Evolutionary conservation across 1,284 basidiomycete genomes (phyloP).

Genomic region (Malassezia restricta): DNA sequence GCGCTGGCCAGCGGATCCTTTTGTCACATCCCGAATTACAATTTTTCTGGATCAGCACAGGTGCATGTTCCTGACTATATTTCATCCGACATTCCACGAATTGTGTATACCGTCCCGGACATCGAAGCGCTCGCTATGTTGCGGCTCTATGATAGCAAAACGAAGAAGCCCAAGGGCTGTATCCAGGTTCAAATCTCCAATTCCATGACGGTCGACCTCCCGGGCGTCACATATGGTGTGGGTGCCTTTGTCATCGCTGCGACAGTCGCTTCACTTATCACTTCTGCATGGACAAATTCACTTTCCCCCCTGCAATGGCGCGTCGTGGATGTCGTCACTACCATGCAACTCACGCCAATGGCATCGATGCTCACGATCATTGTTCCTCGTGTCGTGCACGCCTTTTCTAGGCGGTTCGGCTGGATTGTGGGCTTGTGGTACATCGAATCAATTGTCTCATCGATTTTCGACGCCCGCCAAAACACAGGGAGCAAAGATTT

Average conservation of each 20-base stretch:
- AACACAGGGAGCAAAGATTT: slow-evolving; percentile 63
- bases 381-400: slow-evolving; percentile 68
- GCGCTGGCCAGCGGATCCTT: slow-evolving; percentile 26
- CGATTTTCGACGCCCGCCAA: slow-evolving; percentile 68
- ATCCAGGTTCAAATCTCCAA: slow-evolving; percentile 83
- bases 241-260: slow-evolving; percentile 60
- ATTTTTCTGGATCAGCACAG: slow-evolving; percentile 54
- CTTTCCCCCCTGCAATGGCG: slow-evolving; percentile 49
- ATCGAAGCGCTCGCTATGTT: slow-evolving; percentile 79
- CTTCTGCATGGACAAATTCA: slow-evolving; percentile 51
- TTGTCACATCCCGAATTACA: slow-evolving; percentile 42
- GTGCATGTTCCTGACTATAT: slow-evolving; percentile 57
- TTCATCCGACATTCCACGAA: slow-evolving; percentile 56
- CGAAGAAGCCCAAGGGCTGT: slow-evolving; percentile 66
- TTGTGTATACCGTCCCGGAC: slow-evolving; percentile 79
- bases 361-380: slow-evolving; percentile 69
- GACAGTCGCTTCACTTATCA: slow-evolving; percentile 57
- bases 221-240: slow-evolving; percentile 64
- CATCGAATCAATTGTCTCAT: slow-evolving; percentile 57
- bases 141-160: slow-evolving; percentile 54
- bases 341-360: slow-evolving; percentile 69
- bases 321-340: slow-evolving; percentile 66
- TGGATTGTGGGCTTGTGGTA: slow-evolving; percentile 78
- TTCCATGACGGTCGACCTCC: slow-evolving; percentile 67
- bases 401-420: slow-evolving; percentile 71